Evolutionary conservation across 345 rosid species (phyloP), one percentile per base, ranked within the genome.

Genomic region (Camelina neglecta): DNA sequence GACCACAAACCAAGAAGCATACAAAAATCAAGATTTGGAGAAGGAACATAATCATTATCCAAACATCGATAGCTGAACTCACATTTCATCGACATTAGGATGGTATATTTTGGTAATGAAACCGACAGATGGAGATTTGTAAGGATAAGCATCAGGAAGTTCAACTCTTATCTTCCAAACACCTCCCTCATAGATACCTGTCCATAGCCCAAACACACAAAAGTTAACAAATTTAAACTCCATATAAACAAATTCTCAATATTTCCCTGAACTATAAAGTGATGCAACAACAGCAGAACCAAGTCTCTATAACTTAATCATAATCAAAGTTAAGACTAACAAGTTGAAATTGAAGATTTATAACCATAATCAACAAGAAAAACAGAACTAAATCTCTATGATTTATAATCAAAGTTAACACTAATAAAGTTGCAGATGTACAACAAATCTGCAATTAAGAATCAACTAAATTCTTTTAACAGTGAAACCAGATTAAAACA

Each of bases 11-110:
- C 11, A 67, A 15, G 16, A 66, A 29, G 3, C 2, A 44, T 21
- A 16, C 50, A 21, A 9, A 18, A 20, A 49, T 60, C 11, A 60
- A 59, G 29, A 44, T 33, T 3, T 9, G 18, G n/a, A 61, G 20
- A 69, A 51, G 13, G 64, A 42, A 16, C 20, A 36, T 39, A 20
- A 20, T 1, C 56, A 58, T 1, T 9, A 5, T 33, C 26, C 10
- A 21, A 39, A 44, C 13, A 48, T 21, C 0, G 12, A 60, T 56
- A 26, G 44, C 15, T 41, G 0, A 59, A 82, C 97, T 89, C 75
- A 95, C 98, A 89, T 84, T 82, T 95, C 99, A 85, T 95, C 99
- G 15, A 95, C 97, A 81, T 95, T 95, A 0, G 99, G 99, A 77
- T 95, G 99, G 79, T 95, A 93, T 56, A 95, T 92, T 81, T 91